Conservation (phyloP, 2,329 filamentous ascomycete species). For the Hymenotorrendiella dingleyae region DNA sequence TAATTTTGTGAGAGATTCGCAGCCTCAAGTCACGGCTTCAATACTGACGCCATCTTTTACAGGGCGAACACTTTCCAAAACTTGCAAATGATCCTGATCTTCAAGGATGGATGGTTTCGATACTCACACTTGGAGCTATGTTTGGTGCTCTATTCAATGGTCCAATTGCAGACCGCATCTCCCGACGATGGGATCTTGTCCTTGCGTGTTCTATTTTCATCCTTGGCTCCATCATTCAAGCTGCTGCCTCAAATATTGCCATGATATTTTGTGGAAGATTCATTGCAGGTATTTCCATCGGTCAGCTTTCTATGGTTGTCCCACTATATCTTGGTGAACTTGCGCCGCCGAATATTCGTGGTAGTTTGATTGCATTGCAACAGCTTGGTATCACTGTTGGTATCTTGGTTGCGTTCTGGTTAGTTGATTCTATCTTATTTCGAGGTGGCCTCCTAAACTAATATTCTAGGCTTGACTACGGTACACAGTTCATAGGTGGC, state of each 20-base stretch:
- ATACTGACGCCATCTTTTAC: slow-evolving; percentile 15
- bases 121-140: slow-evolving; percentile 40
- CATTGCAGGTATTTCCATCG: slow-evolving; percentile 52
- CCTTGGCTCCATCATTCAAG: slow-evolving; percentile 62
- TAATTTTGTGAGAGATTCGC: slow-evolving; percentile 33
- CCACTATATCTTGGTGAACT: slow-evolving; percentile 12
- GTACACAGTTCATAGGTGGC: slow-evolving; percentile 37
- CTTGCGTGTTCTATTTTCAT: slow-evolving; percentile 61
- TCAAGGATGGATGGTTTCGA: slow-evolving; percentile 12
- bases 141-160: slow-evolving; percentile 64
- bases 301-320: slow-evolving; percentile 37
- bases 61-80: slow-evolving; percentile 34
- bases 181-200: slow-evolving; percentile 62
- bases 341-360: slow-evolving; percentile 55
- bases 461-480: slow-evolving; percentile 32
- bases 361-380: slow-evolving; percentile 56
- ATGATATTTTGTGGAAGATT: slow-evolving; percentile 61
- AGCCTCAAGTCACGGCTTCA: not conserved
- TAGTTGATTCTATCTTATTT: not conserved
- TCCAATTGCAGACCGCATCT: slow-evolving; percentile 60
- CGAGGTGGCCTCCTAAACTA: not conserved
- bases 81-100: slow-evolving; percentile 37
- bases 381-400: slow-evolving; percentile 55
- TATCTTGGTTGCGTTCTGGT: slow-evolving; percentile 43
- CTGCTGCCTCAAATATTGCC: slow-evolving; percentile 49